Evolutionary conservation across 306 rosid genomes (phyloP), one percentile per base, ranked within the genome.

Genomic region (Castanea sativa): DNA sequence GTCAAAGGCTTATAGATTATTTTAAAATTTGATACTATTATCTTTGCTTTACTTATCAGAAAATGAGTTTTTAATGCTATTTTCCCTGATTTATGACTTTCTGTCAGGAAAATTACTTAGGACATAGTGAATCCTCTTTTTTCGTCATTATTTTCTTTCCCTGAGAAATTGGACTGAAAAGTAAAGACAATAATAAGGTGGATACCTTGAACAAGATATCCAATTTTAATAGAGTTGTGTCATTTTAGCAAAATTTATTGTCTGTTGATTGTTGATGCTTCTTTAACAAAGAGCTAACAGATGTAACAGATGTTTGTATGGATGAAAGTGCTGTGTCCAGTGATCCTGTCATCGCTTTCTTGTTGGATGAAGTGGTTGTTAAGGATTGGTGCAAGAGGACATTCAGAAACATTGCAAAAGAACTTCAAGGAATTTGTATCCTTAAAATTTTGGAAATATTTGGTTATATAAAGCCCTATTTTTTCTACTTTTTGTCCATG

Each of bases 291-390:
- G 78, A 74, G 77, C 79, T 56, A 65, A 77, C 90, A 96, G 99
- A 96, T 81, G 94, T 96, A 78, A 96, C 97, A 76, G 99, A 96
- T 86, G 94, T 96, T 73, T 96, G 99, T 80, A 90, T 96, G 97
- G 97, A 96, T 85, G 99, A 96, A 85, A 86, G 89, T 87, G 99
- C 99, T 57, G 98, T 93, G 61, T 96, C 99, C 78, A 96, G 98
- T 67, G 98, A 96, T 85, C 99, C 99, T 63, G 94, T 91, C 82
- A 81, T 93, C 79, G 99, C 99, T 41, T 96, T 96, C 86, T 87
- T 96, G 89, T 91, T 96, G 97, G 99, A 96, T 87, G 99, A 96
- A 89, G 98, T 91, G 80, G 99, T 93, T 13, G 98, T 96, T 74
- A 96, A 96, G 92, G 99, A 96, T 81, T 96, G 99, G 99, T 96